Conservation (phyloP, 805 yeast genomes). For the Gaillardinia entomophila region DNA sequence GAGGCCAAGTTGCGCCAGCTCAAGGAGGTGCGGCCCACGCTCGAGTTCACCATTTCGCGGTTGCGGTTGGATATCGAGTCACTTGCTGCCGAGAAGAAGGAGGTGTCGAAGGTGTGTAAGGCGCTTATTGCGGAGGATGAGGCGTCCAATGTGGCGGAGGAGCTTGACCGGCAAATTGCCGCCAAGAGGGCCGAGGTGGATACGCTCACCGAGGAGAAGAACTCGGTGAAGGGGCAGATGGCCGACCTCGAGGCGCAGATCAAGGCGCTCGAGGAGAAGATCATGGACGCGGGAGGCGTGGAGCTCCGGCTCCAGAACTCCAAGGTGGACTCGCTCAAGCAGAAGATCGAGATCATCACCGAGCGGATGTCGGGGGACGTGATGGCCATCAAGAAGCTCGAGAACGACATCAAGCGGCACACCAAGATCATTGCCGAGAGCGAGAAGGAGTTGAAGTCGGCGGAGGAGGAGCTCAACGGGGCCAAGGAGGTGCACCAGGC, state of each 20-base stretch:
- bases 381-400: conserved; percentile 52
- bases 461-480: conserved; percentile 17
- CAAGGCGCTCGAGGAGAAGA: conserved; percentile 59
- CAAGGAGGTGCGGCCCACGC: conserved; percentile 63
- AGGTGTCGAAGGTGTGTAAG: conserved; percentile 38
- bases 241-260: conserved; percentile 52
- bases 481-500: conserved; percentile 14
- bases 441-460: conserved; percentile 37
- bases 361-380: conserved; percentile 55
- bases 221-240: conserved; percentile 47
- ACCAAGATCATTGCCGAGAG: conserved; percentile 42
- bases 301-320: conserved; percentile 73
- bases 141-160: conserved; percentile 16
- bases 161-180: conserved; percentile 35
- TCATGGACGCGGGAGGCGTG: conserved; percentile 90
- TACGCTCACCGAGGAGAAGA: conserved; percentile 10
- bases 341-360: conserved; percentile 55
- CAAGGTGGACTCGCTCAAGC: conserved; percentile 69
- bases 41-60: conserved; percentile 57
- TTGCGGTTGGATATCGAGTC: conserved; percentile 60
- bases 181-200: conserved; percentile 18
- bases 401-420: conserved; percentile 56
- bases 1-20: conserved; percentile 50
- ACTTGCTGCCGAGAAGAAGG: conserved; percentile 46
- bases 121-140: conserved; percentile 37